Conservation (phyloP, 2,329 filamentous ascomycete species). For the Apiospora malaysiana region DNA sequence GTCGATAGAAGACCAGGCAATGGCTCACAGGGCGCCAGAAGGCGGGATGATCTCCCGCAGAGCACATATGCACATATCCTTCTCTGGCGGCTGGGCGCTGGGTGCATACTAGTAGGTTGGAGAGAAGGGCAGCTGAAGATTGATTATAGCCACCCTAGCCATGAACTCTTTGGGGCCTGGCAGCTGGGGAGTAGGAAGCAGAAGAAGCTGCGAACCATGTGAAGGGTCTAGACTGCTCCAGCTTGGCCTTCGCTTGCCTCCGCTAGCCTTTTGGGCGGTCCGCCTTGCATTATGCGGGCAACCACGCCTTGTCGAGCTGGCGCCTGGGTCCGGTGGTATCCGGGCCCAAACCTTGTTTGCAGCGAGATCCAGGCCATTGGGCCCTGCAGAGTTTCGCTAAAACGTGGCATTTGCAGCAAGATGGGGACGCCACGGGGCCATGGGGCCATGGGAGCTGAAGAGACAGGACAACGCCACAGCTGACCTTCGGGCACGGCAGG, state of each 20-base stretch:
- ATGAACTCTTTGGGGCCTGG: not conserved
- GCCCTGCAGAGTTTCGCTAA: slow-evolving; percentile 3
- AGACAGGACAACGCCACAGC: not conserved
- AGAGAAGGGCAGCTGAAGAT: not conserved
- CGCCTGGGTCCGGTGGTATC: not conserved
- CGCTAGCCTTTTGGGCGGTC: not conserved
- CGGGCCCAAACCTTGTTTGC: not conserved
- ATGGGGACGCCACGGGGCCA: not conserved
- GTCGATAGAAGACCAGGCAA: not conserved
- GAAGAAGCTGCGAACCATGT: not conserved
- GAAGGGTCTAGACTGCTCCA: slow-evolving; percentile 7
- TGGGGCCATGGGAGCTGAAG: not conserved
- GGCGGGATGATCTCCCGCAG: not conserved
- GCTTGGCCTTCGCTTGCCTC: not conserved
- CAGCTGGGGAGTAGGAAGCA: too few relatives aligned
- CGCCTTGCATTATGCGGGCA: not conserved
- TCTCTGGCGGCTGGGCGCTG: not conserved
- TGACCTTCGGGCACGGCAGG: not conserved
- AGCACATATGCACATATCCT: not conserved
- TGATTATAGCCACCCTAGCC: not conserved
- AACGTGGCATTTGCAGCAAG: slow-evolving; percentile 11
- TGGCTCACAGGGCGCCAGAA: not conserved
- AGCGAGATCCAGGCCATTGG: not conserved
- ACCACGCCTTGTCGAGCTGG: not conserved
- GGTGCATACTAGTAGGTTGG: not conserved